Evolutionary conservation across 768 basidiomycete genomes (phyloP), one percentile per base, ranked within the genome.

Genomic region (Naganishia antarctica): DNA sequence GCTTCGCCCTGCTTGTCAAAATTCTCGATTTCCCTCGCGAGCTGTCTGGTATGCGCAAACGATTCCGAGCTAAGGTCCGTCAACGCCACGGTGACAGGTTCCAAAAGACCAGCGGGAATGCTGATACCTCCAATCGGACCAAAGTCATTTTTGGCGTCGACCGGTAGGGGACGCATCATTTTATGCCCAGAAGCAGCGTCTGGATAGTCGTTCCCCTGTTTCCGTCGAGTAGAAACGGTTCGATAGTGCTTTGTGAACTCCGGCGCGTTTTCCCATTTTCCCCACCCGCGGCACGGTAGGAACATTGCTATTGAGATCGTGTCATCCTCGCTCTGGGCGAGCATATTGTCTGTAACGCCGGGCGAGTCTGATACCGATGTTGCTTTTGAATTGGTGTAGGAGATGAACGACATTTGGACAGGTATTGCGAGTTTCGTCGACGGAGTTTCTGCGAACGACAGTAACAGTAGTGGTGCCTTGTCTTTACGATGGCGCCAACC

Each of bases 361-460:
- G 28, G 43, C 43, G 43, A 44, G n/a, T 44, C 43, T 6, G 43
- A 5, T 44, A 15, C 18, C n/a, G 43, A 5, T n/a, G 43, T 7
- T 18, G 18, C 11, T 5, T 44, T 8, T 6, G 28, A 32, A 13
- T 37, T 58, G 23, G 25, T 60, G 59, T 60, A 60, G 9, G 59
- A 60, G 43, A 60, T 60, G 59, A 25, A 60, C 5, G 59, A 29
- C 6, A 60, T 13, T 15, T 60, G 37, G 15, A 41, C 43, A 16
- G 59, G 59, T 9, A 60, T 28, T 3, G 43, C 59, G 25, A 60
- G 45, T 28, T 60, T 60, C 9, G 37, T 41, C 25, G 59, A 41
- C 23, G 59, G 37, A 32, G 43, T 60, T 45, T 60, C 59, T 26
- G 37, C 11, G 29, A 60, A 60, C 12, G 29, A 32, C 11, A 43